Conservation (phyloP, 2,329 filamentous ascomycete species). For the Cladosporium cucumerinum region DNA sequence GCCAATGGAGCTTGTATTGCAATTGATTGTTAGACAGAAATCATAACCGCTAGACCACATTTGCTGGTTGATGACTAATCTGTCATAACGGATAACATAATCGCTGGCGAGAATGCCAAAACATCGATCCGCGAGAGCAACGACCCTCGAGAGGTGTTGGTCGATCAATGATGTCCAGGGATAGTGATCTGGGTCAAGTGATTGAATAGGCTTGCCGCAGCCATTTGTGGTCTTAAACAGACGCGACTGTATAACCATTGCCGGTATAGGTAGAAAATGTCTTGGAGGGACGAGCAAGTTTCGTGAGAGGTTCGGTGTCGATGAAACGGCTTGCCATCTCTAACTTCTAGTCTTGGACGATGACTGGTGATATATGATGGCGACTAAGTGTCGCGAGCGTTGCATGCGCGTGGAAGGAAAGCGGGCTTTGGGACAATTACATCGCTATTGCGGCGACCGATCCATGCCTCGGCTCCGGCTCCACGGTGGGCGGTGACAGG, state of each 20-base stretch:
- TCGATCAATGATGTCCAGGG: too few species aligned
- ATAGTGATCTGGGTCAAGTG: too few species aligned
- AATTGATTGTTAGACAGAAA: conserved; percentile 16
- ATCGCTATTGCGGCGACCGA: not conserved
- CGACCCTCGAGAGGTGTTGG: too few species aligned
- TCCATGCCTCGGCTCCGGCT: not conserved
- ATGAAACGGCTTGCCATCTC: not conserved
- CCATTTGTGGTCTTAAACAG: too few species aligned
- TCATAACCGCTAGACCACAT: conserved; percentile 17
- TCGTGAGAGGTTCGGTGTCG: too few species aligned
- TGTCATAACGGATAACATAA: too few species aligned
- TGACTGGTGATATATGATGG: not conserved
- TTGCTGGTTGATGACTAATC: conserved; percentile 1
- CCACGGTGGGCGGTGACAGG: not conserved
- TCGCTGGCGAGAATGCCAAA: not conserved
- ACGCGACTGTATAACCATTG: not conserved
- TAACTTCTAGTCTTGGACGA: not conserved
- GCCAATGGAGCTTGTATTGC: conserved; percentile 5
- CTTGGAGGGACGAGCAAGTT: too few species aligned
- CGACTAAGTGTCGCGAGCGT: not conserved
- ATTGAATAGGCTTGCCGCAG: not conserved
- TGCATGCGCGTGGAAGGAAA: too few species aligned
- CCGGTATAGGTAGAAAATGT: not conserved
- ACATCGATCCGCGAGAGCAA: not conserved
- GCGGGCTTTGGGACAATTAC: not conserved